Evolutionary conservation across 2,329 filamentous ascomycete species (phyloP).

Genomic region (Pseudohalonectria lignicola): DNA sequence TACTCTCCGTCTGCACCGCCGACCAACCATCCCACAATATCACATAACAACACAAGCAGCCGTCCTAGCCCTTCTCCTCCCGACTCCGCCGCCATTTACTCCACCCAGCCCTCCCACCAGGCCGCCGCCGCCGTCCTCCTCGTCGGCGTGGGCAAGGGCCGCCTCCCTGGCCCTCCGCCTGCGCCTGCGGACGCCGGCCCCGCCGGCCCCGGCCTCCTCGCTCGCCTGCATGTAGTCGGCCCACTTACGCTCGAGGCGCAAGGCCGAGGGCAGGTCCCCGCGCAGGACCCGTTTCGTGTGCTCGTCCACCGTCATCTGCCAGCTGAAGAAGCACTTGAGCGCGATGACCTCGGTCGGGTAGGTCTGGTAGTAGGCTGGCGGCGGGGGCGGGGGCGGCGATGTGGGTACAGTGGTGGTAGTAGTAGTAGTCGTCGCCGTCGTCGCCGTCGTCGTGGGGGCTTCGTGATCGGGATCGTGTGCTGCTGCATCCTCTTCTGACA

Average conservation of each 20-base stretch:
- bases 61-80: conserved; percentile 11
- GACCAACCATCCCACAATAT: no score
- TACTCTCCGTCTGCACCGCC: no score
- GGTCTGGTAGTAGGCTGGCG: conserved; percentile 20
- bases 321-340: conserved; percentile 90
- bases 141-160: conserved; percentile 66
- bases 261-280: conserved; percentile 64
- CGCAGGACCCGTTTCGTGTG: conserved; percentile 77
- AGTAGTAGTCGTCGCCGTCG: not conserved
- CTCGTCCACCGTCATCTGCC: conserved; percentile 90
- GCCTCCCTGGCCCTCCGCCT: conserved; percentile 73
- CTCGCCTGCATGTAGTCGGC: conserved; percentile 86
- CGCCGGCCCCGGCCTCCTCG: conserved; percentile 67
- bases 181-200: conserved; percentile 55
- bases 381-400: not conserved
- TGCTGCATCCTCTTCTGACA: no score
- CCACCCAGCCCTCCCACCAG: conserved; percentile 22
- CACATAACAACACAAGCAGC: conserved; percentile 14
- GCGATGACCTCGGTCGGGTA: conserved; percentile 72
- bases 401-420: not conserved
- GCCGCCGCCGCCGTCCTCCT: conserved; percentile 58
- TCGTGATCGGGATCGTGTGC: no score
- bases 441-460: conserved; percentile 16
- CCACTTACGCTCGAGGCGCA: conserved; percentile 82
- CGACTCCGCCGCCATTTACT: conserved; percentile 22